A percentile compares a stretch with the other conserved stretches of the same genome.
Conservation (phyloP, 1,139 yeast species). For the Hyphopichia wangnamkhiaoensis region DNA sequence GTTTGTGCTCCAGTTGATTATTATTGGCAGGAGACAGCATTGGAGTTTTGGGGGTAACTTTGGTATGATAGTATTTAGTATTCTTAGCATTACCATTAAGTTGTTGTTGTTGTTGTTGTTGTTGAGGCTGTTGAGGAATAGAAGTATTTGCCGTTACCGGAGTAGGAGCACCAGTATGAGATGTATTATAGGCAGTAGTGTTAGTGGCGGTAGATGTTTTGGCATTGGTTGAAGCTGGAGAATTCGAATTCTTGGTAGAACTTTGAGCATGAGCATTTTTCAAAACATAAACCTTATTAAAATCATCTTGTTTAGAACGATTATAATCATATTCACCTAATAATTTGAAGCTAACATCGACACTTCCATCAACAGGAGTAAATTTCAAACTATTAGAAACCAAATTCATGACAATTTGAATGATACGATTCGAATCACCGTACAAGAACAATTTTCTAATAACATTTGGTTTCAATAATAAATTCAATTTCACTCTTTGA, state of each 20-base stretch:
- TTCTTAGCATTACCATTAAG: background rate
- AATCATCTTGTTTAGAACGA: slow-evolving; percentile 32
- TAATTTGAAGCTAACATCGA: slow-evolving; percentile 64
- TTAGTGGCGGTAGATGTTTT: no score
- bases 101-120: background rate
- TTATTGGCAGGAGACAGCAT: no score
- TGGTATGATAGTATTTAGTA: background rate
- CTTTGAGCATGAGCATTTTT: slow-evolving; percentile 9
- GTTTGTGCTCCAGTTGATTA: no score
- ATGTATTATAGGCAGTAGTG: background rate
- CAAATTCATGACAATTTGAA: slow-evolving; percentile 84
- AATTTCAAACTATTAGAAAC: slow-evolving; percentile 87
- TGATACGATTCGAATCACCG: slow-evolving; percentile 86
- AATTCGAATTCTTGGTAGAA: no score
- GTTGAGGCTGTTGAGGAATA: background rate
- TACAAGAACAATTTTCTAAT: slow-evolving; percentile 62
- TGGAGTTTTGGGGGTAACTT: slow-evolving; percentile 1
- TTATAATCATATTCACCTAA: slow-evolving; percentile 70
- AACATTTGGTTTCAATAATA: slow-evolving; percentile 59
- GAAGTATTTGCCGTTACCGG: slow-evolving; percentile 1
- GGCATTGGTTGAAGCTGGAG: no score
- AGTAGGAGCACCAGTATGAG: background rate
- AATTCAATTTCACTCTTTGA: slow-evolving; percentile 66
- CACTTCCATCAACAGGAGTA: slow-evolving; percentile 83
- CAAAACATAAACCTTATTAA: slow-evolving; percentile 30